Conservation (phyloP, 192 early-diverging fungal species). For the Backusella westeae region DNA sequence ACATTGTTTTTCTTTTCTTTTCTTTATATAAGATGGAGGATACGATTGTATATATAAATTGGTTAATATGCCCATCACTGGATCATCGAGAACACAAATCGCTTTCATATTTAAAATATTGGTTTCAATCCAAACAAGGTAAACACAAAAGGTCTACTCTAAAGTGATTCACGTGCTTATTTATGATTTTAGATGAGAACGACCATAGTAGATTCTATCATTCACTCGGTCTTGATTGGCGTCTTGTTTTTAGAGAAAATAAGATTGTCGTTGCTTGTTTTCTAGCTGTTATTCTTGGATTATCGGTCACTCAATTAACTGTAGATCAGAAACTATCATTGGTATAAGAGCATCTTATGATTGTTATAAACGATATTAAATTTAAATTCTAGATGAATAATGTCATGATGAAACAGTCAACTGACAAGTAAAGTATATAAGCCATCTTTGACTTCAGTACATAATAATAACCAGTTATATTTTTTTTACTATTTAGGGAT, state of each 20-base stretch:
- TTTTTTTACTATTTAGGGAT: neutral
- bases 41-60: conserved; percentile 1
- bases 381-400: neutral
- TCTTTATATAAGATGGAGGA: conserved; percentile 4
- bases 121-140: conserved; percentile 3
- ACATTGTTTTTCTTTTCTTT: neutral
- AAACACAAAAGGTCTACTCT: neutral
- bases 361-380: neutral
- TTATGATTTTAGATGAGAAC: neutral
- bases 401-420: neutral
- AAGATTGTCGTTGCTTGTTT: neutral
- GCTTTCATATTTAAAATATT: neutral
- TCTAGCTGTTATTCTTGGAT: neutral
- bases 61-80: neutral
- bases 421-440: neutral
- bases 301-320: neutral
- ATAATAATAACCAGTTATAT: neutral
- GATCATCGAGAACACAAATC: neutral
- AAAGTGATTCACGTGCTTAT: neutral
- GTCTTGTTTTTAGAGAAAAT: neutral
- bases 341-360: neutral
- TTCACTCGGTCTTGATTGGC: neutral
- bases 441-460: neutral
- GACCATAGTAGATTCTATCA: neutral
- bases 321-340: neutral